Base-by-base conservation (phyloP, 2,329 filamentous ascomycete genomes). In the Bipolaris oryzae region DNA sequence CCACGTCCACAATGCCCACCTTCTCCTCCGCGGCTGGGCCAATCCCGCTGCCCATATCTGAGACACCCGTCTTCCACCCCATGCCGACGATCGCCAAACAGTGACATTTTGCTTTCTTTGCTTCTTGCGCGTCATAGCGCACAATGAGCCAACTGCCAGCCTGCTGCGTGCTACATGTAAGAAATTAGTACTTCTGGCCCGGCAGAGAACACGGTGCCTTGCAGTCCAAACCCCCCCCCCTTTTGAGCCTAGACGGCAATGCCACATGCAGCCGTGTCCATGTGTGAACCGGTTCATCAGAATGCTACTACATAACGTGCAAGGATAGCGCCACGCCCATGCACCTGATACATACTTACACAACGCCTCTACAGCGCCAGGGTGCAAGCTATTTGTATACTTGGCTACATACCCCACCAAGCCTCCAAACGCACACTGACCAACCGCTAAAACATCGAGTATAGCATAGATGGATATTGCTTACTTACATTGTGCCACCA, bases 1-100 rank as follows among this genome's bases (percentile, higher is more conserved):
- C 42, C 7, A n/a, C 23, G 28, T 47, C 35, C 28, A 55, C 52
- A 42, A 4, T 2, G 13, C 3, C n/a, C 34, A 28, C 9, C 23
- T 54, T 28, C 46, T 51, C 35, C 42, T 37, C 37, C 9, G 16
- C 28, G 42, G 41, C 48, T 55, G 20, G 53, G 34, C 48, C 48
- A 31, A 35, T 52, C 41, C 43, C 16, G 33, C 6, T 11, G 10
- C 20, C 18, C 7, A 13, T 33, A 41, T 31, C 7, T 42, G 42
- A 47, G 31, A 56, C 47, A 46, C 15, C 23, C 33, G 18, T n/a
- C 16, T 35, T 11, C 15, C 11, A 23, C 20, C 21, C 28, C 33
- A 35, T 47, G 42, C 18, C 20, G 5, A 45, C 39, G 25, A 52
- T 46, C 3, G 41, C 52, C 20, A 28, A 25, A 50, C 41, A 46